Evolutionary conservation across 345 rosid genomes (phyloP).

Genomic region (Noccaea bulbosa): DNA sequence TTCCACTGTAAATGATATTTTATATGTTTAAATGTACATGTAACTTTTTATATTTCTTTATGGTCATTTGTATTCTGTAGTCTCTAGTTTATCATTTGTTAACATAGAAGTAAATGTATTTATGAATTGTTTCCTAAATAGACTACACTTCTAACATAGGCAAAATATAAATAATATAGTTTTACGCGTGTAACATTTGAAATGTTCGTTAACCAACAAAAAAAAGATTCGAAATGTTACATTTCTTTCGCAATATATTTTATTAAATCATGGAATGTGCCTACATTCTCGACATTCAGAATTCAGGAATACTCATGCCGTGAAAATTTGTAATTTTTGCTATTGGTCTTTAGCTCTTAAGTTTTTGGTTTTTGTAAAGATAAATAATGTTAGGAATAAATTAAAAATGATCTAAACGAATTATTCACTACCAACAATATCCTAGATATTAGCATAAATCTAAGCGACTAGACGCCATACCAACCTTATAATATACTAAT

Average conservation of each 20-base stretch:
- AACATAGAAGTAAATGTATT: neutral
- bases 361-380: neutral
- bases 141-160: neutral
- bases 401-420: slow-evolving; percentile 3
- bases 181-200: too few species aligned
- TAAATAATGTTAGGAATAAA: neutral
- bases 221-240: neutral
- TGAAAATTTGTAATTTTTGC: too few species aligned
- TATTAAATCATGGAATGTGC: slow-evolving; percentile 1
- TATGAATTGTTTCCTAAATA: neutral
- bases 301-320: neutral
- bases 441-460: slow-evolving; percentile 31
- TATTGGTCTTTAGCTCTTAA: neutral
- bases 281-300: neutral
- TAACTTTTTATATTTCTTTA: too few species aligned
- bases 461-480: slow-evolving; percentile 35
- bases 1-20: too few species aligned
- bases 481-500: slow-evolving; percentile 26
- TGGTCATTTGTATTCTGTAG: too few species aligned
- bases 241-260: neutral
- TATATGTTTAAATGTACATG: too few species aligned
- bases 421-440: slow-evolving; percentile 16
- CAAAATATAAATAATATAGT: too few species aligned
- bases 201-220: too few species aligned
- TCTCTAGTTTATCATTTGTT: too few species aligned